Evolutionary conservation across 306 rosid genomes (phyloP).

Genomic region (Macrotyloma uniflorum): DNA sequence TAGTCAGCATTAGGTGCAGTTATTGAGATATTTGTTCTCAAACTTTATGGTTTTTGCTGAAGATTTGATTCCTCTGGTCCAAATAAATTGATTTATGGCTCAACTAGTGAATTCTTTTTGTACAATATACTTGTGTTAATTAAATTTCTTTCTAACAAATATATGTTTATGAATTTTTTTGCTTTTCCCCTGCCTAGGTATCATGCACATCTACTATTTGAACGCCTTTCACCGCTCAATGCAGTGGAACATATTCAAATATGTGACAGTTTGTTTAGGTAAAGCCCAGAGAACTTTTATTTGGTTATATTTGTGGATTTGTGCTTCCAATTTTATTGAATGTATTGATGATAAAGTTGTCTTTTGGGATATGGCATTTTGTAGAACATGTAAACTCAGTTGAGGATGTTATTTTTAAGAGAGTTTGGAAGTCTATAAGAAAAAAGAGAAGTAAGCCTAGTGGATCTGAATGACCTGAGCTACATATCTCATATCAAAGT

Average conservation of each 20-base stretch:
- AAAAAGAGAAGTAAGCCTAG: neutral
- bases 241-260: slow-evolving; percentile 89
- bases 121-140: neutral
- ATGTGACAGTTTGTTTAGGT: slow-evolving; percentile 88
- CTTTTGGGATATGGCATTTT: slow-evolving; percentile 2
- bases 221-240: slow-evolving; percentile 77
- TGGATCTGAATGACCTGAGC: neutral
- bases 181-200: slow-evolving; percentile 56
- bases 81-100: slow-evolving; percentile 31
- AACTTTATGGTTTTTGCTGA: slow-evolving; percentile 3
- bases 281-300: slow-evolving; percentile 33
- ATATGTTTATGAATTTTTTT: slow-evolving; percentile 14
- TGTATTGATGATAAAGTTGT: slow-evolving; percentile 5
- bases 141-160: neutral
- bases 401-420: neutral
- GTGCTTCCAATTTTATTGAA: neutral
- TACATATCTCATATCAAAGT: neutral
- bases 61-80: slow-evolving; percentile 28
- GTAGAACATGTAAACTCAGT: neutral
- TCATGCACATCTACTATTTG: slow-evolving; percentile 82
- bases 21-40: slow-evolving; percentile 22
- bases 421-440: neutral
- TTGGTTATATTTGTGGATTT: slow-evolving; percentile 24
- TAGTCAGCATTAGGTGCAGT: neutral
- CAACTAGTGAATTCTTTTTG: neutral